A percentile compares a stretch with the other conserved stretches of the same genome.
Conservation (phyloP, 805 yeast genomes). For the Cyberlindnera veronae region DNA sequence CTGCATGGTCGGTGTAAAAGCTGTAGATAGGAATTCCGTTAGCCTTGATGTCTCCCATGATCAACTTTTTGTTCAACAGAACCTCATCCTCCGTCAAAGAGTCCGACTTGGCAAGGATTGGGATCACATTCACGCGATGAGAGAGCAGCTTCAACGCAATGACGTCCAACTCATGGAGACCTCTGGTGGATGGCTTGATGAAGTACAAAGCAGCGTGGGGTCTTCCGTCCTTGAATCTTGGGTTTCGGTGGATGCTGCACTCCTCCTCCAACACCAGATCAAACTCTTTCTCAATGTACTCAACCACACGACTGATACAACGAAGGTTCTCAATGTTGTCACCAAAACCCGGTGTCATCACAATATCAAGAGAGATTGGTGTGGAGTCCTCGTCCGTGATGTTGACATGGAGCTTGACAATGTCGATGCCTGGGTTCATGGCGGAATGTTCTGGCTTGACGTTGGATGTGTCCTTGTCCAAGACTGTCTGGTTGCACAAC, state of each 20-base stretch:
- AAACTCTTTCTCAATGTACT: conserved; percentile 66
- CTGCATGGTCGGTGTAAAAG: conserved; percentile 46
- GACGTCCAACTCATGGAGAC: conserved; percentile 68
- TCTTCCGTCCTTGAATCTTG: conserved; percentile 66
- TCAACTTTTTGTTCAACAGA: conserved; percentile 45
- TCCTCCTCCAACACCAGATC: conserved; percentile 73
- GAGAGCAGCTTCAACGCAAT: conserved; percentile 67
- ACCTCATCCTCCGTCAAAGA: conserved; percentile 67
- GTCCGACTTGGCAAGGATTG: conserved; percentile 80
- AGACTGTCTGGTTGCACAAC: conserved; percentile 50
- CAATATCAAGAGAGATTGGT: conserved; percentile 50
- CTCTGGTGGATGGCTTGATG: conserved; percentile 64
- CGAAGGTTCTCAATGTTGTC: conserved; percentile 64
- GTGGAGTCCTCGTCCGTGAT: conserved; percentile 55
- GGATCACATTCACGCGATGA: conserved; percentile 74
- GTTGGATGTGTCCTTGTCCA: conserved; percentile 23
- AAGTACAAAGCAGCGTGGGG: conserved; percentile 79
- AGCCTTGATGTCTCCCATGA: conserved; percentile 53
- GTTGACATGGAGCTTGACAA: conserved; percentile 49
- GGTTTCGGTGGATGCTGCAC: conserved; percentile 67
- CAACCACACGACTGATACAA: conserved; percentile 47
- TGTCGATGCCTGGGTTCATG: conserved; percentile 34
- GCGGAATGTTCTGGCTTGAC: conserved; percentile 34
- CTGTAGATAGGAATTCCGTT: conserved; percentile 65
- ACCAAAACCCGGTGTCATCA: conserved; percentile 77